Evolutionary conservation across 2,329 filamentous ascomycete genomes (phyloP), one percentile per base, ranked within the genome.

Genomic region (Dothidotthia symphoricarpi): DNA sequence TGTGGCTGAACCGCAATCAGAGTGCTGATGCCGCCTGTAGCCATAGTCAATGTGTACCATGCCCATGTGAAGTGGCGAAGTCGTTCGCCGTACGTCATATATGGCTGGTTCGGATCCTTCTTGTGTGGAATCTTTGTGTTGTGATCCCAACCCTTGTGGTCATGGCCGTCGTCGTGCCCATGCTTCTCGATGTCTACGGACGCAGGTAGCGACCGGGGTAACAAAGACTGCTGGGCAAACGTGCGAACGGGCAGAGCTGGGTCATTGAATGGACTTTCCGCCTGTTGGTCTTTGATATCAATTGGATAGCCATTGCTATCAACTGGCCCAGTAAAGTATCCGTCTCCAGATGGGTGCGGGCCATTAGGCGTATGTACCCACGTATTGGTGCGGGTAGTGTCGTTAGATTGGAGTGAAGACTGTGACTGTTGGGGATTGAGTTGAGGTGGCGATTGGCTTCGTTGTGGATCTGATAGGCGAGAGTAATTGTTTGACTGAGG

Each of bases 31-130:
- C 71, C 73, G 14, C 73, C 72, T 1, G 72, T 75, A 13, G 66
- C 62, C 71, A 75, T 75, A 10, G 72, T 71, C 34, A 69, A 54
- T 1, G 70, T 73, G 48, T 71, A 74, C 57, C 70, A 71, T 7
- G 71, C 70, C 69, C 71, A 74, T 6, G 72, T 74, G 49, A 73
- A 73, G 47, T 72, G 63, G 14, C 49, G 50, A 17, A 67, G 42
- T 3, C 63, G 51, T 31, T 58, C 43, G 9, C 53, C 43, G 8
- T 53, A 57, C 2, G 61, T 36, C 15, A 64, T 45, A 24, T 56
- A 54, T 6, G 61, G 59, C 41, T 64, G 61, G 16, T 62, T 60
- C 1, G 61, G 57, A 22, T 64, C 61, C 35, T 58, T 63, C 40
- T 45, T 51, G 39, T 62, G 59, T 2, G 59, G 56, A 6, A 56